A percentile compares a stretch with the other conserved stretches of the same genome.
These are phyloP conservation scores for Penicillium manginii DNA, from an alignment of 495 filamentous ascomycete genomes.

Conservation along the genomic window DNA sequence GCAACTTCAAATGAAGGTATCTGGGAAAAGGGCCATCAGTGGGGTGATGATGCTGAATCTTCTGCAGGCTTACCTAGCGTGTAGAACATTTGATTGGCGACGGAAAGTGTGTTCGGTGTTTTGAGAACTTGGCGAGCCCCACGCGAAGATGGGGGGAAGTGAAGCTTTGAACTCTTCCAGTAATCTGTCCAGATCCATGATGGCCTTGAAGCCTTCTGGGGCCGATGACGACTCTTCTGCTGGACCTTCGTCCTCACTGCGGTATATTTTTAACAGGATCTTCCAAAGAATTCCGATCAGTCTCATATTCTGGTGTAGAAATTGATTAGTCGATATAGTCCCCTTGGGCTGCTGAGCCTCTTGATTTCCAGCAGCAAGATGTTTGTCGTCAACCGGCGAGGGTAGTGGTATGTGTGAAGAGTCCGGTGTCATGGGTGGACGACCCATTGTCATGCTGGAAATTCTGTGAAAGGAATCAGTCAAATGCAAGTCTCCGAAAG, in stretches of 20 bases:
- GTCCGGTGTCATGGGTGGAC: constrained; percentile 28
- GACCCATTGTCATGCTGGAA: constrained; percentile 36
- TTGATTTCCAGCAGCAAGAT: neutral
- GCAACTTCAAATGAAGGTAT: neutral
- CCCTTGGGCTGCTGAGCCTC: neutral
- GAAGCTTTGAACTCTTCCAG: constrained; percentile 5
- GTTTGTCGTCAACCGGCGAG: constrained; percentile 6
- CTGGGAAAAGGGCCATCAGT: neutral
- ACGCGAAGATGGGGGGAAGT: constrained; percentile 1
- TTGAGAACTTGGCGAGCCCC: neutral
- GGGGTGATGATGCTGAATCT: neutral
- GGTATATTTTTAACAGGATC: constrained; percentile 23
- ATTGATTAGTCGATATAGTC: constrained; percentile 7
- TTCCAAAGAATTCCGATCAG: constrained; percentile 28
- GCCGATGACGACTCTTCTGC: neutral
- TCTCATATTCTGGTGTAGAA: constrained; percentile 28
- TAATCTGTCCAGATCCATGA: constrained; percentile 11
- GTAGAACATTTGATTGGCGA: constrained; percentile 17
- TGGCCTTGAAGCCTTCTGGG: constrained; percentile 4
- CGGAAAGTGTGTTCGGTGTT: neutral
- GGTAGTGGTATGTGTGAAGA: constrained; percentile 4
- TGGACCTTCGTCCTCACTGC: neutral
- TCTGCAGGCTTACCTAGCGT: constrained; percentile 6
- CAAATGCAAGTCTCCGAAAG: neutral
- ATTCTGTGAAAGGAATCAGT: constrained; percentile 17